Base-by-base conservation (phyloP, 495 filamentous ascomycete species). In the Aspergillus haitiensis region DNA sequence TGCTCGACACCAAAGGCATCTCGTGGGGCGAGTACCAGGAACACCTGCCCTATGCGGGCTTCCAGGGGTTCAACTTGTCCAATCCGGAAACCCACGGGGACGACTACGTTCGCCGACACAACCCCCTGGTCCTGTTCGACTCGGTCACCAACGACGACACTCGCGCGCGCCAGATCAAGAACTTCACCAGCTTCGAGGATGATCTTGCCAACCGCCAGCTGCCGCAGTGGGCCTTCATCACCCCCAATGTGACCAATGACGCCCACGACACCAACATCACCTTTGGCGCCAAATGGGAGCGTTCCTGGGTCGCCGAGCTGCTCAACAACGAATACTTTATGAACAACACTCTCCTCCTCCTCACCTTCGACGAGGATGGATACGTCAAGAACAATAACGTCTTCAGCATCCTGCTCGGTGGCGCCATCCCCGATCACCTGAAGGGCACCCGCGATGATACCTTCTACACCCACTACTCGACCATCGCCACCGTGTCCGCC, bases 51-150 rank as follows among this genome's bases (percentile, higher is more conserved):
- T 86, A 86, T 70, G 70, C 84, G 6, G 88, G 88, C 36, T 91
- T 82, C 74, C 75, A 83, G 60, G 86, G 83, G 11, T 78, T 71
- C 61, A 82, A 80, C 44, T 79, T 77, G 55, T 79, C 81, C 59
- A 51, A 73, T 44, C 74, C 70, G 10, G 74, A 75, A 11, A 70
- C 69, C 11, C 3, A 6, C 4, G 9, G 9, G 37, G 82, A 85
- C 49, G 81, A 84, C 69, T 92, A 92, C 63, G 87, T 89, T 3
- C 82, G 88, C 57, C 90, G 90, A 74, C 88, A 91, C 72, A 89
- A 88, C 72, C 87, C 86, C 0, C 65, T 84, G 39, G 71, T 88
- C 39, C 76, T 83, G 52, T 87, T 78, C 59, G 78, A 88, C 64
- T 80, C 78, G n/a, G 78, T 88, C 15, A 78, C 81, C 32, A 67